Base-by-base conservation (phyloP, 108 stramenopile species). In the Parmales sp. region DNA sequence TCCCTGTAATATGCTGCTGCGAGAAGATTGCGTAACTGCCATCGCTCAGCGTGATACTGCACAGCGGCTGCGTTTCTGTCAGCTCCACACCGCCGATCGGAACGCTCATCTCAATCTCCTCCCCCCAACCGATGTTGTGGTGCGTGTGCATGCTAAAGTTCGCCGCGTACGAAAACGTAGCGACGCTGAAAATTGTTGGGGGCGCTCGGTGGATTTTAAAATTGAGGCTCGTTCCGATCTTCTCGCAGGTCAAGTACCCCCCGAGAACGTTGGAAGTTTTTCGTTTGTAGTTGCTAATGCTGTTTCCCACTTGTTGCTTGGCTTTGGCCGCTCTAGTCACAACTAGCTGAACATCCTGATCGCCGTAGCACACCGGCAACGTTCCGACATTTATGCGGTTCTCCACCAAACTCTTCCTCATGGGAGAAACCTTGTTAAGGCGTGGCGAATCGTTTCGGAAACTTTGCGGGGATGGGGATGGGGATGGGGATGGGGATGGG, bases 211-310 rank as follows among this genome's bases (percentile, higher is more conserved):
- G 54, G 26, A 60, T 60, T 11, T 11, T 20, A 34, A 60, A 60
- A 34, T 11, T 34, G 5, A 60, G 20, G 26, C 31, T 28, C 16
- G 36, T 34, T 2, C 54, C 54, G 18, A 60, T 34, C 20, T 60
- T 60, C 31, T 60, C 54, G 54, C 54, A 60, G 1, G 54, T 60
- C 54, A 60, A 29, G 54, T 60, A 60, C 31, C 54, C 54, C 28
- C 54, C 54, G 31, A 60, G 54, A 3, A 60, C 54, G 29, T 34
- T 11, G 31, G 31, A 34, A 6, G 54, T 60, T 28, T 34, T 34
- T 60, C 54, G 29, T 16, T 60, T 60, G 54, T 34, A 60, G 54
- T 60, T 60, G 54, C n/a, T 19, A 13, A 60, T 60, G 2, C 31
- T 28, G 54, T 60, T 60, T 2, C 54, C 54, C 6, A 60, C 36